Percentiles rank a stretch among this genome's conserved stretches.
Conservation (phyloP, 257 asterid species). For the Capsicum chinense region DNA sequence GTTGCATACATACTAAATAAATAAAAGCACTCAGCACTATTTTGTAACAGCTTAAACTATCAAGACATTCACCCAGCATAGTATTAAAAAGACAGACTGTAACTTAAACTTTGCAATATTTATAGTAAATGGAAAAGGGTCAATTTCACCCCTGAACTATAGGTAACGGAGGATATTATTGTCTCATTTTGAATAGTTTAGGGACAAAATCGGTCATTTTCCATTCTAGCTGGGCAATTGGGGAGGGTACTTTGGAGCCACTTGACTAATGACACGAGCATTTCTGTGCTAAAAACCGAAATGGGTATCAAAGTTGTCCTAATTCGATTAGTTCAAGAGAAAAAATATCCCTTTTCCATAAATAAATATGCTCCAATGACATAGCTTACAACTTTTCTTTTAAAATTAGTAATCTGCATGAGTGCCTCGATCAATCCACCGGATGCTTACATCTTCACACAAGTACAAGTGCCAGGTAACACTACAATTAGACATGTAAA, state of each 20-base stretch:
- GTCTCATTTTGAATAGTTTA: not conserved
- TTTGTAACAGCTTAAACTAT: not conserved
- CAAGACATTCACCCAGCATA: not conserved
- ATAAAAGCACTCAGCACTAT: not conserved
- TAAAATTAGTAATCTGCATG: not conserved
- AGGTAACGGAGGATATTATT: not conserved
- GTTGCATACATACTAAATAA: not conserved
- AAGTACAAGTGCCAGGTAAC: not conserved
- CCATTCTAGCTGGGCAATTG: not conserved
- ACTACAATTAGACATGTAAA: not conserved
- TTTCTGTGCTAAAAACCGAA: not conserved
- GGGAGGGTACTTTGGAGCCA: not conserved
- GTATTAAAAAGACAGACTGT: not conserved
- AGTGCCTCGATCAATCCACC: not conserved
- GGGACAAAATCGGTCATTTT: not conserved
- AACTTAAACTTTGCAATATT: too few species aligned
- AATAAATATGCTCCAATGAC: not conserved
- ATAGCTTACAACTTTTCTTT: not conserved
- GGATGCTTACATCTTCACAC: not conserved
- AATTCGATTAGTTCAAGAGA: not conserved
- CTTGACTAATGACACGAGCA: not conserved
- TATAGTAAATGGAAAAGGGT: not conserved
- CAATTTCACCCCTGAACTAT: not conserved
- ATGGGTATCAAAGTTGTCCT: not conserved
- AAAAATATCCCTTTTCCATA: not conserved